Percentiles rank a stretch among this genome's conserved stretches.
Evolutionary conservation across 2,329 filamentous ascomycete genomes (phyloP).

Genomic region (Ophioceras dolichostomum): DNA sequence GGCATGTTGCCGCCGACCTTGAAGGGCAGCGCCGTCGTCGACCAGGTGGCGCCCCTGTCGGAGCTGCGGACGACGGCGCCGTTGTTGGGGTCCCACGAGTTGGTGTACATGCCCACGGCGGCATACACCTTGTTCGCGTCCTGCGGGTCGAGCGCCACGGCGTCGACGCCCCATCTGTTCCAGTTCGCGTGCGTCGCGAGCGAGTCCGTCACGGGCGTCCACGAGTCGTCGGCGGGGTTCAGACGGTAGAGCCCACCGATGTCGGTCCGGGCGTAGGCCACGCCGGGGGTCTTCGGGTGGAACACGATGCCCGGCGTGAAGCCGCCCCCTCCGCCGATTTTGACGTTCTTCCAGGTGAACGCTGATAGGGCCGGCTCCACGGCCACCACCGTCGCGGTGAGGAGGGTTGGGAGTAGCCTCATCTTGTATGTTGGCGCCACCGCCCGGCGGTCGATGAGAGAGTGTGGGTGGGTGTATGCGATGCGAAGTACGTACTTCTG

Average conservation of each 20-base stretch:
- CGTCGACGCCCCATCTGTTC: slow-evolving; percentile 45
- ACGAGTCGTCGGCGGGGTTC: slow-evolving; percentile 41
- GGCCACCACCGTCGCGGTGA: slow-evolving; percentile 4
- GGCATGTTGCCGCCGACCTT: slow-evolving; percentile 53
- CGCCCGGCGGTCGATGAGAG: too few species aligned
- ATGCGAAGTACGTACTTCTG: too few species aligned
- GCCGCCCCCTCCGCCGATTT: slow-evolving; percentile 42
- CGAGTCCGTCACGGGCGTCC: slow-evolving; percentile 39
- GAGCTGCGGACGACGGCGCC: slow-evolving; percentile 41
- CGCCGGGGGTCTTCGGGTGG: slow-evolving; percentile 34
- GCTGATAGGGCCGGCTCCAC: slow-evolving; percentile 17
- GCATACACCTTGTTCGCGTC: slow-evolving; percentile 38
- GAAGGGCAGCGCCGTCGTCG: slow-evolving; percentile 35
- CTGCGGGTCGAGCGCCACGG: slow-evolving; percentile 41
- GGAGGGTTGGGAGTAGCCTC: neutral
- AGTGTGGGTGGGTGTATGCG: too few species aligned
- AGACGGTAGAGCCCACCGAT: slow-evolving; percentile 44
- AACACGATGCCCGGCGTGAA: slow-evolving; percentile 46
- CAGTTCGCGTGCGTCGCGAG: slow-evolving; percentile 29
- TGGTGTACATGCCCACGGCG: slow-evolving; percentile 47
- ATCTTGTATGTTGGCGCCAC: too few species aligned
- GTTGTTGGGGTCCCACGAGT: slow-evolving; percentile 42
- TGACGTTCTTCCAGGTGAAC: slow-evolving; percentile 34
- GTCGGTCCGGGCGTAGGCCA: slow-evolving; percentile 44
- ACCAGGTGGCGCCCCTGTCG: slow-evolving; percentile 41